Evolutionary conservation across 2,329 filamentous ascomycete genomes (phyloP), one percentile per base, ranked within the genome.

Genomic region (Neofusicoccum cordaticola): DNA sequence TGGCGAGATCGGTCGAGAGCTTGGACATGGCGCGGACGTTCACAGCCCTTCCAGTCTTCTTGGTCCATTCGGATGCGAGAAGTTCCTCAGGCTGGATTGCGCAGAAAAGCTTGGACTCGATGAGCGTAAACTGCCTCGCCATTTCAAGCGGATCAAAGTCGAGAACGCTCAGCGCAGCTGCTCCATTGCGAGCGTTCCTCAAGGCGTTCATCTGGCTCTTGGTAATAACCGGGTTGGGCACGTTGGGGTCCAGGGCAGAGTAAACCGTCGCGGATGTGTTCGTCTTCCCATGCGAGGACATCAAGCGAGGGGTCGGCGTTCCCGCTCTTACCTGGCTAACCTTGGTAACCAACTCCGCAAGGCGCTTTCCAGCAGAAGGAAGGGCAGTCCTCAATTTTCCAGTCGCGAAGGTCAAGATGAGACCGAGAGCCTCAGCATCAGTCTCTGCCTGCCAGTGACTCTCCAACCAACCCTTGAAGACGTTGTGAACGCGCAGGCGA

Each of bases 391-490:
- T 82, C 7, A 99, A 83, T 68, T 90, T 90, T 52, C 85, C 84
- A 69, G 89, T 86, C 2, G 94, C 93, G 76, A 99, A 99, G 1
- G 86, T 82, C 39, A 90, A 83, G 67, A 99, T 96, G 56, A 90
- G 81, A 0, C 85, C 82, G 8, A 99, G 82, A 1, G 93, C 92
- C 12, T 87, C 84, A 62, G 86, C 86, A 74, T 99, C 95, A 11
- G 88, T 88, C 66, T 92, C 87, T 68, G 92, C 87, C 53, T 90
- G 88, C 94, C 95, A 99, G 77, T 99, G 93, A 6, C 91, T 95
- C 79, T 98, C 95, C 19, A 99, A 82, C 95, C 95, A 99, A 47
- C 91, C 91, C 78, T 99, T 99, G 83, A 99, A 92, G 64, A 93
- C 89, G 74, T 99, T 98, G 81, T 96, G 98, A 1, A 98, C 92